These are phyloP conservation scores for Macrolepiota fuliginosa DNA, from an alignment of 768 basidiomycete species.

Conservation along the genomic window DNA sequence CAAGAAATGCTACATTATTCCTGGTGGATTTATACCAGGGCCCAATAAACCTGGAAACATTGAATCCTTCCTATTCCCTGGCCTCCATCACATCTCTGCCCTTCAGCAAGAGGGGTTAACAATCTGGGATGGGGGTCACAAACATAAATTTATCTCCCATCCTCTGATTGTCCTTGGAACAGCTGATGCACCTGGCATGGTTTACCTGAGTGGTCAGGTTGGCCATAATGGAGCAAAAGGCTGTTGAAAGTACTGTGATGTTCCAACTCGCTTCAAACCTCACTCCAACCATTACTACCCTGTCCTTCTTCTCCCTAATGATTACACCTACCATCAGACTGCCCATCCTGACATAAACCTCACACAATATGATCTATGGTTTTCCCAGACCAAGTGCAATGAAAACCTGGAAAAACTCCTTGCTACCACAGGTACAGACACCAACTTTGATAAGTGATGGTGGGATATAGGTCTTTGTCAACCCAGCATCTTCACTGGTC, in stretches of 20 bases:
- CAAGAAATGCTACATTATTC: conserved; percentile 24
- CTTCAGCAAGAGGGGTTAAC: not conserved
- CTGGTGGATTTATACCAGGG: conserved; percentile 23
- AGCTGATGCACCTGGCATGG: not conserved
- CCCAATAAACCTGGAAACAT: conserved; percentile 29
- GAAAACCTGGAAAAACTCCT: too few species aligned
- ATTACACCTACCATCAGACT: too few species aligned
- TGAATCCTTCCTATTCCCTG: conserved; percentile 33
- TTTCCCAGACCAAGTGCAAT: too few species aligned
- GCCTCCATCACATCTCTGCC: conserved; percentile 27
- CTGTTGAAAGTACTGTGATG: not conserved
- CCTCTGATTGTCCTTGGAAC: not conserved
- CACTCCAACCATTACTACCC: not conserved
- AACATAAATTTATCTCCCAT: not conserved
- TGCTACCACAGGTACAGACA: not conserved
- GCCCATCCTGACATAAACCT: too few species aligned
- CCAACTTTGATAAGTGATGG: not conserved
- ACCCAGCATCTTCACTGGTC: not conserved
- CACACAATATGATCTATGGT: too few species aligned
- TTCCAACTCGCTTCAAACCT: not conserved
- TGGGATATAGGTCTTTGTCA: not conserved
- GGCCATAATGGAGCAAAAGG: not conserved
- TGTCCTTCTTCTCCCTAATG: not conserved
- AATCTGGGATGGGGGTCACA: not conserved
- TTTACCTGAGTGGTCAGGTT: not conserved